Percentiles rank a stretch among this genome's conserved stretches.
These are phyloP conservation scores for Papiliotrema flavescens DNA, from an alignment of 1,284 basidiomycete genomes.

Conservation along the genomic window DNA sequence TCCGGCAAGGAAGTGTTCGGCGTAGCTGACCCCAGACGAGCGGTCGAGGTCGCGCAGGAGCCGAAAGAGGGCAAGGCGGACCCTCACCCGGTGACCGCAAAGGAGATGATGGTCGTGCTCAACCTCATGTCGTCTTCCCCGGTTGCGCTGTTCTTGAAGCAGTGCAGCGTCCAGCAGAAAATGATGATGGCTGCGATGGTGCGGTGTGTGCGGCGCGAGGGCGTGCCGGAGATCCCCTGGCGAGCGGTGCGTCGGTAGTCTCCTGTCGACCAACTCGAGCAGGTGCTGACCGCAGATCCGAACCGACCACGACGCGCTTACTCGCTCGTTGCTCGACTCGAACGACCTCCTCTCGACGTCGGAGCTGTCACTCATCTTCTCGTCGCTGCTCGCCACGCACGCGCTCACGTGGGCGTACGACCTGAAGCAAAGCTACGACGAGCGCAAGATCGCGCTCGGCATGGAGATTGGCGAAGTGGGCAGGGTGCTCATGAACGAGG, in stretches of 20 bases:
- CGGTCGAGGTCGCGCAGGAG: constrained; percentile 68
- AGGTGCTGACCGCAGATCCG: constrained; percentile 22
- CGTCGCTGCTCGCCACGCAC: constrained; percentile 37
- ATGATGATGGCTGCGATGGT: constrained; percentile 84
- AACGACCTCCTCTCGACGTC: constrained; percentile 39
- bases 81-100: constrained; percentile 59
- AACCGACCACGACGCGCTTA: constrained; percentile 43
- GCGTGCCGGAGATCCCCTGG: constrained; percentile 83
- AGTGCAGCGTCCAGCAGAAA: constrained; percentile 79
- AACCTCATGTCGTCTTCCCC: constrained; percentile 89
- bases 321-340: constrained; percentile 34
- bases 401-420: constrained; percentile 40
- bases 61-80: constrained; percentile 10
- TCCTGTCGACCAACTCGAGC: constrained; percentile 11
- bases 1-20: background rate
- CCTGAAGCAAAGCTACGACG: constrained; percentile 30
- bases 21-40: constrained; percentile 56
- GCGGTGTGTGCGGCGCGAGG: constrained; percentile 75
- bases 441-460: constrained; percentile 44
- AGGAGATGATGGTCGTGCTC: constrained; percentile 77
- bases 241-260: constrained; percentile 70
- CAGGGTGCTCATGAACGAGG: constrained; percentile 48
- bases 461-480: constrained; percentile 50
- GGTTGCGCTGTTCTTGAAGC: constrained; percentile 72
- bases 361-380: constrained; percentile 41